phyloP scores from a whole-genome alignment of 768 basidiomycete genomes.

The Agrocybe pediades region DNA sequence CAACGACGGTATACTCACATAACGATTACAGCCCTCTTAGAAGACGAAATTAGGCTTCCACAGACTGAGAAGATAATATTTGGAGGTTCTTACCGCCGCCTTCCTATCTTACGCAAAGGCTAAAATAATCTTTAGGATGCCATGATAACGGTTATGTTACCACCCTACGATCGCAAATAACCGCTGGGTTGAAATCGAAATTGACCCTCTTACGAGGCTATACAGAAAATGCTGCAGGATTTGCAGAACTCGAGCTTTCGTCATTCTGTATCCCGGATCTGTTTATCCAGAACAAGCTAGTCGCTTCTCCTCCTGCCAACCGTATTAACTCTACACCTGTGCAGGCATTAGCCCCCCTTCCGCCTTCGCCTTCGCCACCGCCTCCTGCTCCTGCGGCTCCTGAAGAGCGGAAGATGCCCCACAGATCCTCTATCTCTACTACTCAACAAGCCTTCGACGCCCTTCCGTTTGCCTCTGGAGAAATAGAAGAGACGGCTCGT shows the following conservation, averaged over 20 bases:
- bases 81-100: constrained; percentile 46
- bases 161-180: constrained; percentile 62
- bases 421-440: constrained; percentile 11
- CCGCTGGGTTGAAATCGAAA: constrained; percentile 65
- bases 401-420: constrained; percentile 2
- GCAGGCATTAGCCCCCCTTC: constrained; percentile 10
- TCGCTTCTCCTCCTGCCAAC: constrained; percentile 10
- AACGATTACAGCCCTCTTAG: constrained; percentile 46
- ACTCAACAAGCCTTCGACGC: constrained; percentile 26
- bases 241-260: constrained; percentile 58
- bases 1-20: not conserved
- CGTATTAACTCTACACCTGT: constrained; percentile 11
- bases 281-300: constrained; percentile 61
- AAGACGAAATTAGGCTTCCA: constrained; percentile 61
- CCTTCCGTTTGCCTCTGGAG: constrained; percentile 24
- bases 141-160: constrained; percentile 76
- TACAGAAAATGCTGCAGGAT: constrained; percentile 58
- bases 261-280: constrained; percentile 55
- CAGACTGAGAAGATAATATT: constrained; percentile 71
- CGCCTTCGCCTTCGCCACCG: constrained; percentile 2
- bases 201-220: constrained; percentile 67
- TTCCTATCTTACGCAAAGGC: not conserved
- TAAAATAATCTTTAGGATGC: constrained; percentile 46
- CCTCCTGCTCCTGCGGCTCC: constrained; percentile 8
- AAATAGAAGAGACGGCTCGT: constrained; percentile 16